Conservation (phyloP, 129 eudicot species). For the Oenanthe sinensis region DNA sequence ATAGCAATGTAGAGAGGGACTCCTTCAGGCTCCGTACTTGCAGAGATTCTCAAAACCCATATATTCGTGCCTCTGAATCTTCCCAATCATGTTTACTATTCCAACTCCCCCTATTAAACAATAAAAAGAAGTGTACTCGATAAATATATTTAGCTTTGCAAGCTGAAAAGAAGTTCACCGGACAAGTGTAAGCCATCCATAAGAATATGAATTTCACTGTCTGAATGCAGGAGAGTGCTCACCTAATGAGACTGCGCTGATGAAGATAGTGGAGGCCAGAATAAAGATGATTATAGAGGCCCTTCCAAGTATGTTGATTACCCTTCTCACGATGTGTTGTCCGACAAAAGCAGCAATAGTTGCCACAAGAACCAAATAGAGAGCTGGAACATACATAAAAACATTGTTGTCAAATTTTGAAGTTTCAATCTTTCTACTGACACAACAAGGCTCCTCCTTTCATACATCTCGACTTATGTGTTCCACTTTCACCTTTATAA, state of each 20-base stretch:
- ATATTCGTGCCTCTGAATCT: constrained; percentile 63
- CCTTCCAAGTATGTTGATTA: constrained; percentile 62
- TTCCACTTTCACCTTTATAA: neutral
- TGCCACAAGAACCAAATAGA: constrained; percentile 66
- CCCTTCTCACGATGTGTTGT: constrained; percentile 77
- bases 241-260: constrained; percentile 92
- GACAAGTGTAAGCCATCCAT: neutral
- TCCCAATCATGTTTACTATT: constrained; percentile 75
- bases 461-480: neutral
- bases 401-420: neutral
- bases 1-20: neutral
- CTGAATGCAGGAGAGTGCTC: constrained; percentile 13
- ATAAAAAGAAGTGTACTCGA: neutral
- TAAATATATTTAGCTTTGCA: neutral
- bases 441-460: neutral
- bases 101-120: constrained; percentile 81
- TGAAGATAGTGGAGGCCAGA: constrained; percentile 71
- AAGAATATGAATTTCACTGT: neutral
- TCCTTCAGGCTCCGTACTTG: constrained; percentile 41
- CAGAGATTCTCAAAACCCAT: constrained; percentile 96
- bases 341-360: constrained; percentile 91
- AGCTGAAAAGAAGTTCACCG: neutral
- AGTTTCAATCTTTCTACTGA: neutral
- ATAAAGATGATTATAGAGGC: constrained; percentile 89
- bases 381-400: constrained; percentile 45